Evolutionary conservation across 768 basidiomycete species (phyloP), one percentile per base, ranked within the genome.

Genomic region (Hemileccinum rubropunctum): DNA sequence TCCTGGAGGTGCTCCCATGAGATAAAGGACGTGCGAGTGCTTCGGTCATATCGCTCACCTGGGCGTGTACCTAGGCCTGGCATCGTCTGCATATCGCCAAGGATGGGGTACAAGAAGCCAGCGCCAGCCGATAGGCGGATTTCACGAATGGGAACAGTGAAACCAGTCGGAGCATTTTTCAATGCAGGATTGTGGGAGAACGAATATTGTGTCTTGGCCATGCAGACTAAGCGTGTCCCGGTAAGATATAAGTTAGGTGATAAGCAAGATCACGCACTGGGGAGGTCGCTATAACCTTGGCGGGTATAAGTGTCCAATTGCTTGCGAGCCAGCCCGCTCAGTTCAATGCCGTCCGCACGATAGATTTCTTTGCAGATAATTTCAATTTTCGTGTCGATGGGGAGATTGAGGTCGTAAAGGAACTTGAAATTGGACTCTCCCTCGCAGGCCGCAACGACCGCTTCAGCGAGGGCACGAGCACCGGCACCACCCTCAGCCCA

Each of bases 81-180:
- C 92, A 99, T 95, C 48, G 94, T 98, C 68, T 91, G 88, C 91
- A 99, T 98, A 67, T 95, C 92, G 34, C 90, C 91, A n/a, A 90
- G 77, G 54, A 98, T 80, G 20, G 95, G 95, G 70, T 95, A 97
- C 56, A 98, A 72, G 84, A 98, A 98, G 21, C 91, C 91, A 50
- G 95, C 94, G 37, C 95, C 95, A 6, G 93, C 97, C 7, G 91
- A 89, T 18, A 95, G 73, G 41, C 89, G 77, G 40, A 98, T 89
- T 48, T 84, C 83, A 28, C 91, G 83, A 66, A 99, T 92, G 21
- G 95, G 94, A 51, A 98, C 75, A 9, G 84, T 94, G 75, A 99
- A 99, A 23, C 92, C 95, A 43, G 83, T 82, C 1, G 97, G 94
- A 0, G 88, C 93, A 58, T 87, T 86, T 75, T 98, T 98, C 53